Base-by-base conservation (phyloP, 805 yeast species). In the Candida sithepensis region DNA sequence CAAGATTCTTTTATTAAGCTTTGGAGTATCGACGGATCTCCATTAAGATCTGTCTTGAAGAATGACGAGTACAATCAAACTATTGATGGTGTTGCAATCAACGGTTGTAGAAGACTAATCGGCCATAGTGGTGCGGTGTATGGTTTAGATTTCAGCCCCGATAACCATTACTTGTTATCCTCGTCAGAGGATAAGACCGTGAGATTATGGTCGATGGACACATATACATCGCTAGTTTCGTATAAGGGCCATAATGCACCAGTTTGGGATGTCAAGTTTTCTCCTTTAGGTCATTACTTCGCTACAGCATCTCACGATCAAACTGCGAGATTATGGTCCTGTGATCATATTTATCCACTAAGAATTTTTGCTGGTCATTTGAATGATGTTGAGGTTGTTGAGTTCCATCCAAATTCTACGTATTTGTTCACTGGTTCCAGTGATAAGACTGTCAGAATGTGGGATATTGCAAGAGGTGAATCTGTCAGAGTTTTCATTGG, bases 291-390 rank as follows among this genome's bases (percentile, higher is more conserved):
- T 4, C 98, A 94, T 69, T 94, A 94, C 69, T 94, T 94, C 67
- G 97, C 95, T n/a, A 91, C 97, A 0, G 97, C 95, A 0, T 88
- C 97, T 2, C 97, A 91, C 63, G 99, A 94, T 64, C 97, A 91
- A 65, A 94, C 99, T 0, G 98, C 98, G 1, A 78, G 98, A 52
- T 73, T 94, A 47, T 94, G 99, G 99, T 90, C 96, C 22, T 89
- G 96, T 57, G 99, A 94, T 65, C 99, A 94, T 67, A 91, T 94
- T 40, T 91, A 92, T 64, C 98, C 99, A 33, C 73, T 94, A 58
- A 76, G 99, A 56, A 88, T 94, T 22, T 92, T 94, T 72, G 98
- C 98, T 0, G 99, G 99, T 0, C 99, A 94, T 68, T 77, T 91
- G 59, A 87, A 89, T 60, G 99, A 94, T 70, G 98, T 94, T 34